A percentile compares a stretch with the other conserved stretches of the same genome.
Conservation (phyloP, 2,329 filamentous ascomycete genomes). For the Neocucurbitaria cava region DNA sequence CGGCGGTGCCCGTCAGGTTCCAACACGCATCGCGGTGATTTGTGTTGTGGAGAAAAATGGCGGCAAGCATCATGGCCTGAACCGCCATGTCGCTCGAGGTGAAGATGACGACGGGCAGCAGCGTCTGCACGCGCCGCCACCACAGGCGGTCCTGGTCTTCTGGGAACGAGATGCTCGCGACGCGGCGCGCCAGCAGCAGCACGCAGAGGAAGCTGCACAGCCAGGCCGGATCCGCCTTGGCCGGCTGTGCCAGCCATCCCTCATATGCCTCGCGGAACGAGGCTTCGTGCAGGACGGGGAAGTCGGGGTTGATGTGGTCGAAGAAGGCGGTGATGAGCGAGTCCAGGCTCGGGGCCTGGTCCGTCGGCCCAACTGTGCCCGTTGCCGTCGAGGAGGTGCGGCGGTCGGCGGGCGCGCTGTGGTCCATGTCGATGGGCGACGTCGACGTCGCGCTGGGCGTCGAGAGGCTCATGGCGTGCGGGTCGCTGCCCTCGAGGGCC, state of each 20-base stretch:
- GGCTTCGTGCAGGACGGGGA: slow-evolving; percentile 52
- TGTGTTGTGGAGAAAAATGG: slow-evolving; percentile 55
- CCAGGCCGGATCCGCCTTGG: slow-evolving; percentile 49
- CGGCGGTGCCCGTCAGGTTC: slow-evolving; percentile 54
- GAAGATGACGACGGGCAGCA: slow-evolving; percentile 53
- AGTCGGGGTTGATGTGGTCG: slow-evolving; percentile 52
- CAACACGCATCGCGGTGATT: slow-evolving; percentile 54
- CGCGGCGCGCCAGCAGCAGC: slow-evolving; percentile 49
- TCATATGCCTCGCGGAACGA: slow-evolving; percentile 53
- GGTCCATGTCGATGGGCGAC: too few species aligned
- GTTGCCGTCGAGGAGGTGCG: too few species aligned
- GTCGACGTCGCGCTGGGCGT: slow-evolving; percentile 28
- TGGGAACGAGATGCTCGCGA: slow-evolving; percentile 41
- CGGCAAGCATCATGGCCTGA: slow-evolving; percentile 53
- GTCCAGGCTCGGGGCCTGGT: slow-evolving; percentile 36
- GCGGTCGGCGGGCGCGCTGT: slow-evolving; percentile 31
- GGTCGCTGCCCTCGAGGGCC: slow-evolving; percentile 24
- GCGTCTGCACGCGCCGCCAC: slow-evolving; percentile 51
- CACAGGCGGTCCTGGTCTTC: slow-evolving; percentile 50
- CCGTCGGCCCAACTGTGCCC: too few species aligned
- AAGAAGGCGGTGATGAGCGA: slow-evolving; percentile 51
- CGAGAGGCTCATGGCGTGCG: slow-evolving; percentile 26
- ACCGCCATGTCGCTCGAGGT: slow-evolving; percentile 52
- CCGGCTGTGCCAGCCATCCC: slow-evolving; percentile 38
- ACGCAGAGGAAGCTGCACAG: slow-evolving; percentile 53